Evolutionary conservation across 2,329 filamentous ascomycete genomes (phyloP).

Genomic region (Torrubiella hemipterigena): DNA sequence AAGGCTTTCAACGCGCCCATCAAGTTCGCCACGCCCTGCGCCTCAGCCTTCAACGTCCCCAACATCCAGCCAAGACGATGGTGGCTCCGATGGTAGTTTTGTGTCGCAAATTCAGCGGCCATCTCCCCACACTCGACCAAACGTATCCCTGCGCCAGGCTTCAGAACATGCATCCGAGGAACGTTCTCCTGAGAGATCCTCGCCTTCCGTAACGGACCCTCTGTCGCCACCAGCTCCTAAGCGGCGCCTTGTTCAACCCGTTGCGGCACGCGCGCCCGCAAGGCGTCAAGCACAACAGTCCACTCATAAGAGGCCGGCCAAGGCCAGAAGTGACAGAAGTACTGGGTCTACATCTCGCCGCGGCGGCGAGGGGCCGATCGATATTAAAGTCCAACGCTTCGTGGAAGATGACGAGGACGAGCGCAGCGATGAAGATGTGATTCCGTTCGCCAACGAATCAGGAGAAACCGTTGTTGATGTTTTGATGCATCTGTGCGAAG

Average conservation of each 20-base stretch:
- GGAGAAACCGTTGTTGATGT: conserved; percentile 54
- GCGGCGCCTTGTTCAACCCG: not conserved
- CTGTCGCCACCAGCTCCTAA: not conserved
- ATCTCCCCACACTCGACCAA: too few relatives aligned
- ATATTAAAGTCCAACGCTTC: conserved; percentile 50
- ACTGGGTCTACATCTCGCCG: not conserved
- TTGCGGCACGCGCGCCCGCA: not conserved
- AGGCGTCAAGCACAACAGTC: not conserved
- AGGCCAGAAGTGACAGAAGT: conserved; percentile 9
- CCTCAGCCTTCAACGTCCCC: too few relatives aligned
- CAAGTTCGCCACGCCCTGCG: too few relatives aligned
- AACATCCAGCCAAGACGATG: too few relatives aligned
- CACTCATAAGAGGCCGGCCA: conserved; percentile 7
- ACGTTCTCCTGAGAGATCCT: not conserved
- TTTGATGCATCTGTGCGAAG: conserved; percentile 47
- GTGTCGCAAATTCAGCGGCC: too few relatives aligned
- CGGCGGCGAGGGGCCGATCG: conserved; percentile 11
- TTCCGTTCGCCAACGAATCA: conserved; percentile 38
- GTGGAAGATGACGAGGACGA: conserved; percentile 30
- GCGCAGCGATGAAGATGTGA: conserved; percentile 29
- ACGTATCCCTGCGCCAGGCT: too few relatives aligned
- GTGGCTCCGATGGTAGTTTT: too few relatives aligned
- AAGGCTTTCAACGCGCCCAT: too few relatives aligned
- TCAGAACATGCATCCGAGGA: not conserved
- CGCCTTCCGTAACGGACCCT: not conserved